Evolutionary conservation across 1,284 basidiomycete genomes (phyloP).

Genomic region (Heterobasidion occidentale): DNA sequence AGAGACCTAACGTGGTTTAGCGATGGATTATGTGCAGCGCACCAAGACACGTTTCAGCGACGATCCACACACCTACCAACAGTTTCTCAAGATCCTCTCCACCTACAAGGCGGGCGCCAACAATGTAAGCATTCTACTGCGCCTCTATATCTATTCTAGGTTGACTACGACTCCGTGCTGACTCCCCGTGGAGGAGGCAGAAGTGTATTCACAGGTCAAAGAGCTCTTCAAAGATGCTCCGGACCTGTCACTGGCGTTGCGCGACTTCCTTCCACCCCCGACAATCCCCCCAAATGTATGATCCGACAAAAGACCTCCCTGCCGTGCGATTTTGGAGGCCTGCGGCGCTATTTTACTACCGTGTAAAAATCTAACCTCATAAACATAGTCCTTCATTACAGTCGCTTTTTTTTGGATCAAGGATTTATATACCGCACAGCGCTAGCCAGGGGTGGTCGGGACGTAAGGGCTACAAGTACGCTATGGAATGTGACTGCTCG

Average conservation of each 20-base stretch:
- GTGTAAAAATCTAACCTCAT: no score
- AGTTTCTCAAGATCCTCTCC: slow-evolving; percentile 90
- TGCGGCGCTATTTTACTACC: no score
- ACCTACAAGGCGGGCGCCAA: slow-evolving; percentile 42
- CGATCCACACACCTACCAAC: slow-evolving; percentile 88
- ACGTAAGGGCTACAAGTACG: no score
- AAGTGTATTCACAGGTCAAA: slow-evolving; percentile 83
- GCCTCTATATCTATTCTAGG: slow-evolving; percentile 14
- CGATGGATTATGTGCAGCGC: slow-evolving; percentile 94
- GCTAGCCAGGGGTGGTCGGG: no score
- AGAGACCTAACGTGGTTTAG: slow-evolving; percentile 44
- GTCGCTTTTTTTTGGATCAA: no score
- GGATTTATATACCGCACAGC: no score
- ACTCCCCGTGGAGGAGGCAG: slow-evolving; percentile 32
- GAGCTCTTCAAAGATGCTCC: slow-evolving; percentile 83
- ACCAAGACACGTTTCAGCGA: slow-evolving; percentile 87
- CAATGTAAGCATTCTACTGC: slow-evolving; percentile 35
- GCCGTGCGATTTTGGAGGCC: no score
- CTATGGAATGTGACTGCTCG: no score
- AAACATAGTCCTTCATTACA: no score
- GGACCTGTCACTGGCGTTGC: slow-evolving; percentile 87
- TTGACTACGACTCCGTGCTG: slow-evolving; percentile 15
- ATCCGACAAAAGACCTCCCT: no score
- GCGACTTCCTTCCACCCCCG: slow-evolving; percentile 71
- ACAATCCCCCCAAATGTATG: no score